A percentile compares a stretch with the other conserved stretches of the same genome.
phyloP scores from a whole-genome alignment of 805 yeast species.

The Jamesozyma lodderae region DNA sequence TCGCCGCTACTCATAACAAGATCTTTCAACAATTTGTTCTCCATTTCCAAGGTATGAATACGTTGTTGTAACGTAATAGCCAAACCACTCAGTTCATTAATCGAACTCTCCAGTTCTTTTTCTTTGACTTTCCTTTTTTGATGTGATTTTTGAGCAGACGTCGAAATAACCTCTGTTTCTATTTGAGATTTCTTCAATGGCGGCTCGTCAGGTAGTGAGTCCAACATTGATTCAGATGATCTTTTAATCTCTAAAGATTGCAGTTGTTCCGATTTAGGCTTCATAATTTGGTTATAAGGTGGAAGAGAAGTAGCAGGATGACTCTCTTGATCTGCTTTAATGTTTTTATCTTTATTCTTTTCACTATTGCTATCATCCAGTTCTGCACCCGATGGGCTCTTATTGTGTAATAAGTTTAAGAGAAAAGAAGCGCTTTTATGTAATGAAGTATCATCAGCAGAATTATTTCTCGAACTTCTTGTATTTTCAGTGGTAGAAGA shows the following conservation, averaged over 20 bases:
- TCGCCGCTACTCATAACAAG: constrained; percentile 57
- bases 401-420: not conserved
- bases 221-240: not conserved
- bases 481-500: not conserved
- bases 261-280: too few relatives aligned
- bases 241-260: too few relatives aligned
- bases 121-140: constrained; percentile 80
- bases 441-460: not conserved
- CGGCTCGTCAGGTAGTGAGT: not conserved
- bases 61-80: constrained; percentile 59
- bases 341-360: not conserved
- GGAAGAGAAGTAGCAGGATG: not conserved
- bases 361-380: not conserved
- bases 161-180: constrained; percentile 34
- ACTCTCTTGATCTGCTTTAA: not conserved
- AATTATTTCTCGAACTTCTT: not conserved
- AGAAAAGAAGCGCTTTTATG: constrained; percentile 2
- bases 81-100: constrained; percentile 62
- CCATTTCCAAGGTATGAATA: constrained; percentile 85
- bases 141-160: constrained; percentile 7
- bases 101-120: constrained; percentile 75
- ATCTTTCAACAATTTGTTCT: constrained; percentile 74
- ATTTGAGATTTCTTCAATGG: not conserved
- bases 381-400: not conserved
- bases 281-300: too few relatives aligned